Conservation (phyloP, 2,329 filamentous ascomycete genomes). For the Torrubiellomyces zombiae region DNA sequence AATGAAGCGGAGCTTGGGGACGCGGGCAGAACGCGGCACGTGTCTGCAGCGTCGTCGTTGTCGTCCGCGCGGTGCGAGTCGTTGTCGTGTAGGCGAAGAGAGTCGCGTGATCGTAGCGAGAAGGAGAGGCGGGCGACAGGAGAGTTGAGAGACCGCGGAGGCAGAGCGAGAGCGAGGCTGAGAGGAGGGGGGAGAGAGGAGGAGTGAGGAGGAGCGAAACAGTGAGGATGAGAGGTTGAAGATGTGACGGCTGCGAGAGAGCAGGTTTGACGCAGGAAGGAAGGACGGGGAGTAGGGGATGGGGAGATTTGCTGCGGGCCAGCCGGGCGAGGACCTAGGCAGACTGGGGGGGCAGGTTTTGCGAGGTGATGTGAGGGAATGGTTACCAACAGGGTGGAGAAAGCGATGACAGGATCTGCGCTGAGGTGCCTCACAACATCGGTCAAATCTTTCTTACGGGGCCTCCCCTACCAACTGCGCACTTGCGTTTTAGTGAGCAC, state of each 20-base stretch:
- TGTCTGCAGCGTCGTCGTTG: conserved; percentile 2
- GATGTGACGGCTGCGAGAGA: no score
- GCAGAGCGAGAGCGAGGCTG: conserved; percentile 2
- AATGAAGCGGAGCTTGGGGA: conserved; percentile 3
- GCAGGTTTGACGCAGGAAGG: conserved; percentile 4
- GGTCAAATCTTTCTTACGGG: no score
- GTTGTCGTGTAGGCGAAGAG: conserved; percentile 3
- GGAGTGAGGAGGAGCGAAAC: conserved; percentile 1
- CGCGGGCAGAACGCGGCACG: background rate
- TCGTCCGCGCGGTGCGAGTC: conserved; percentile 1
- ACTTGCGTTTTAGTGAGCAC: no score
- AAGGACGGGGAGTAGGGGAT: conserved; percentile 3
- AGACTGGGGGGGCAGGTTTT: background rate
- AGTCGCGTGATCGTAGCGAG: conserved; percentile 4
- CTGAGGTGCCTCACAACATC: no score
- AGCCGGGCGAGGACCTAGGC: conserved; percentile 1
- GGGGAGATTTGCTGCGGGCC: background rate
- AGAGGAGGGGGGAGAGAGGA: conserved; percentile 1
- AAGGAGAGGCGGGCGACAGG: background rate
- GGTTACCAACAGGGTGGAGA: no score
- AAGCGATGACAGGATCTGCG: no score
- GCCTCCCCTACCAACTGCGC: no score
- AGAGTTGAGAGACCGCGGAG: background rate
- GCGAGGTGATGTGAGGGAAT: background rate
- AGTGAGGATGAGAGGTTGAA: conserved; percentile 2